Base-by-base conservation (phyloP, 208 protist species). In the Wallacemonas sp. region DNA sequence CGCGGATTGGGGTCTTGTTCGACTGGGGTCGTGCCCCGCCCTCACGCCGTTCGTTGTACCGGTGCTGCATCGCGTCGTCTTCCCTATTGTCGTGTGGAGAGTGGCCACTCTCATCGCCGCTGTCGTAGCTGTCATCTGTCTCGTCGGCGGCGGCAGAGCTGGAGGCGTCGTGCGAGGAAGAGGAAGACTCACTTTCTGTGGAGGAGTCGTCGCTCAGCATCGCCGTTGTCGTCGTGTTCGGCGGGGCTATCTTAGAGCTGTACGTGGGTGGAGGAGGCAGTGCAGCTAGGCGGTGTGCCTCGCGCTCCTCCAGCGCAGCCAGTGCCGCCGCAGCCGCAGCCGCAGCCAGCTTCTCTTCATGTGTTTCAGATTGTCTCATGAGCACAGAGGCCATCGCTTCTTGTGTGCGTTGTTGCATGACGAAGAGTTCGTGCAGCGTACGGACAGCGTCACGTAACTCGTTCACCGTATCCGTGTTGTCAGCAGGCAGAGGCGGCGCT, bases 381-480 rank as follows among this genome's bases (percentile, higher is more conserved):
- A 58, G 51, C 12, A n/a, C 51, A n/a, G 51, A 34, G 30, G 51
- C 22, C 30, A 58, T 33, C 0, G 51, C 51, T 31, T 58, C 51
- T 17, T 58, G 24, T 8, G 51, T 41, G 15, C 51, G 51, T 21
- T 58, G 51, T 31, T 58, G 51, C 11, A 14, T 31, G 15, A 31
- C 17, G 21, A 58, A 58, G 51, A 58, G 51, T 39, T 34, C 12
- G n/a, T 58, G 51, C 5, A 58, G 51, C 1, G 33, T 31, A 19
- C 51, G 51, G 24, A 58, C 41, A n/a, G 30, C 51, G 31, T 58
- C 51, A n/a, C 51, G 51, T 19, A 58, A n/a, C 30, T 58, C 51
- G 15, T 27, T 58, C 30, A 58, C 51, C 2, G 51, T 1, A 17
- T 15, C 14, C 3, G 24, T 58, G 51, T 38, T 39, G 9, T 33